Evolutionary conservation across 768 basidiomycete genomes (phyloP).

Genomic region (Cyathus striatus): DNA sequence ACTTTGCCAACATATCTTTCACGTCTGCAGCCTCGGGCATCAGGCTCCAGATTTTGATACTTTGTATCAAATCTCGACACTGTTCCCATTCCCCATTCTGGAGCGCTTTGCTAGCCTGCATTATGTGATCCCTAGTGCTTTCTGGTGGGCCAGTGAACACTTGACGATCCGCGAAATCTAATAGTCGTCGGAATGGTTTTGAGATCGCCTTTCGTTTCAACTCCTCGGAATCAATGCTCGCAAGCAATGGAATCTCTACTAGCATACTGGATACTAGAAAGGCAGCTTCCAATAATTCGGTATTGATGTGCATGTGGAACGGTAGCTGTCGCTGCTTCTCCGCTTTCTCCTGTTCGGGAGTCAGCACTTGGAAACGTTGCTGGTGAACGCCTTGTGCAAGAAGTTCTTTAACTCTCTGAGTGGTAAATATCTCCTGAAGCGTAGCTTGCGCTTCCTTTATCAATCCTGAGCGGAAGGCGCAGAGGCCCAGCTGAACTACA

Average conservation of each 20-base stretch:
- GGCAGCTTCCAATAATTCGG: constrained; percentile 93
- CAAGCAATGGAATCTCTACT: constrained; percentile 92
- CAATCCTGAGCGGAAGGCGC: constrained; percentile 92
- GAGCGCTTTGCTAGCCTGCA: constrained; percentile 96
- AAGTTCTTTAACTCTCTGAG: constrained; percentile 94
- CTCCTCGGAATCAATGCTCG: constrained; percentile 93
- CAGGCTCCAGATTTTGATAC: constrained; percentile 96
- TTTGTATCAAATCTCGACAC: constrained; percentile 87
- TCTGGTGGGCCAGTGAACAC: constrained; percentile 98
- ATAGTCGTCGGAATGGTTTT: constrained; percentile 91
- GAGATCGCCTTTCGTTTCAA: constrained; percentile 89
- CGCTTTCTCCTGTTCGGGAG: constrained; percentile 94
- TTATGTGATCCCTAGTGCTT: constrained; percentile 97
- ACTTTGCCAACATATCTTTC: constrained; percentile 95
- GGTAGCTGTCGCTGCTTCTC: constrained; percentile 95
- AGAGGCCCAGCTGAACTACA: constrained; percentile 93
- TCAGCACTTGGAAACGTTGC: constrained; percentile 80
- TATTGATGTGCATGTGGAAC: constrained; percentile 99
- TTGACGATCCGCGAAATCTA: constrained; percentile 97
- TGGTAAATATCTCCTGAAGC: constrained; percentile 92
- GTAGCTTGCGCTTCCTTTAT: constrained; percentile 93
- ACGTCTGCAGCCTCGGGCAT: constrained; percentile 87
- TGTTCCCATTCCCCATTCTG: constrained; percentile 97
- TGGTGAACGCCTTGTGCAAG: constrained; percentile 95
- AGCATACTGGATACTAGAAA: constrained; percentile 99